These are phyloP conservation scores for Globisporangium alternatum DNA, from an alignment of 352 stramenopile genomes.

Conservation along the genomic window DNA sequence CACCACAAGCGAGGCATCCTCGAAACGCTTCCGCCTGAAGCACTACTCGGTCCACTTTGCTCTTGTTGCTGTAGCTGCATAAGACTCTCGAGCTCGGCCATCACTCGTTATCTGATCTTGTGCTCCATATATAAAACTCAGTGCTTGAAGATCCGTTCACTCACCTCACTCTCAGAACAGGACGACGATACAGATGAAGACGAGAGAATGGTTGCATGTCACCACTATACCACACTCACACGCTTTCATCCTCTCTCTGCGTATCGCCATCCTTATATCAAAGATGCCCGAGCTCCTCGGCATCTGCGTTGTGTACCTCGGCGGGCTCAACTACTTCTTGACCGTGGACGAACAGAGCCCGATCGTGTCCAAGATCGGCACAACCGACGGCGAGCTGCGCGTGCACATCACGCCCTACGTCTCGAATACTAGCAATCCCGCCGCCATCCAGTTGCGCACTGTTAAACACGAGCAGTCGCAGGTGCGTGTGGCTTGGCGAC, in stretches of 20 bases:
- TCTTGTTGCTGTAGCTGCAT: background rate
- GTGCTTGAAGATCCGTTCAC: slow-evolving; percentile 5
- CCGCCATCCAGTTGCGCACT: background rate
- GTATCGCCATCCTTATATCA: background rate
- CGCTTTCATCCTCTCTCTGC: too few species aligned
- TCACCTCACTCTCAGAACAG: background rate
- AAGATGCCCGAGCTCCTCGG: slow-evolving; percentile 31
- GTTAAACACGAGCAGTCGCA: slow-evolving; percentile 18
- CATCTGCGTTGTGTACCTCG: slow-evolving; percentile 53
- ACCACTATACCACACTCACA: background rate
- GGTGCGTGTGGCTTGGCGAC: background rate
- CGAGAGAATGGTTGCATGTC: background rate
- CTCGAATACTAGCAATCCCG: slow-evolving; percentile 7
- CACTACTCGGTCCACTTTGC: background rate
- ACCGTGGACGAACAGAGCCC: slow-evolving; percentile 36
- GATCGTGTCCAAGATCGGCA: slow-evolving; percentile 54
- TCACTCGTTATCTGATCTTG: background rate
- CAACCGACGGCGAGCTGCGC: slow-evolving; percentile 30
- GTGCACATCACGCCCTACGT: slow-evolving; percentile 46
- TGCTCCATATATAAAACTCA: background rate
- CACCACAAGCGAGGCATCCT: background rate
- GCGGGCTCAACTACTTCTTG: slow-evolving; percentile 67
- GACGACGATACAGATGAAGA: background rate
- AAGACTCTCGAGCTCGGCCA: background rate
- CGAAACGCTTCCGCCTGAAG: background rate